These are phyloP conservation scores for Saccharomyces pastorianus DNA, from an alignment of 1,139 yeast genomes.

Conservation along the genomic window DNA sequence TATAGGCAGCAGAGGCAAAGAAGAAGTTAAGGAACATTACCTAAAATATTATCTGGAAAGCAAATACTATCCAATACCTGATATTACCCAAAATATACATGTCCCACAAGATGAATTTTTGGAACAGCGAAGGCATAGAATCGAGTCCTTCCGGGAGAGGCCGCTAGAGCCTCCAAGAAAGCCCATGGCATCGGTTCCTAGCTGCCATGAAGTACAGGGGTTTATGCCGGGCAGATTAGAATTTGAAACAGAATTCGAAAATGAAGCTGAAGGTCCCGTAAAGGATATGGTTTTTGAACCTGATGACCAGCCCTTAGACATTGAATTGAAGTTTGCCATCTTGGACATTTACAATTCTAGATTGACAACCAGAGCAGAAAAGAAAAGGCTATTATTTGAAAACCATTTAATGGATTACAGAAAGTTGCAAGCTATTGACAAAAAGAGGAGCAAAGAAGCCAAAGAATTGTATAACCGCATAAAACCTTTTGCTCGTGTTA, in stretches of 20 bases:
- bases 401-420: slow-evolving; percentile 80
- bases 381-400: slow-evolving; percentile 71
- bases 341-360: slow-evolving; percentile 85
- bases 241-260: slow-evolving; percentile 92
- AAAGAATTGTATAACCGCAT: slow-evolving; percentile 67
- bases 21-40: slow-evolving; percentile 84
- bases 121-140: slow-evolving; percentile 56
- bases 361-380: slow-evolving; percentile 84
- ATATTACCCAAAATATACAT: slow-evolving; percentile 60
- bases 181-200: slow-evolving; percentile 86
- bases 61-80: slow-evolving; percentile 71
- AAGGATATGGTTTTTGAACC: slow-evolving; percentile 95
- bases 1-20: slow-evolving; percentile 85
- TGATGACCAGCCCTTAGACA: slow-evolving; percentile 80
- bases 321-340: slow-evolving; percentile 79
- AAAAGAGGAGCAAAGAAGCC: slow-evolving; percentile 81
- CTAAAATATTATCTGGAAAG: slow-evolving; percentile 60
- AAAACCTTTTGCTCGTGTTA: slow-evolving; percentile 72
- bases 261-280: slow-evolving; percentile 89
- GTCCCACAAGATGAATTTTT: slow-evolving; percentile 66
- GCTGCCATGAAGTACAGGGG: slow-evolving; percentile 95
- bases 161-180: slow-evolving; percentile 78
- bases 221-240: slow-evolving; percentile 98
- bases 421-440: slow-evolving; percentile 47
- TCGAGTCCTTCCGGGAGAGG: slow-evolving; percentile 60